Evolutionary conservation across 2,329 filamentous ascomycete species (phyloP), one percentile per base, ranked within the genome.

Genomic region (Eutypella sp.): DNA sequence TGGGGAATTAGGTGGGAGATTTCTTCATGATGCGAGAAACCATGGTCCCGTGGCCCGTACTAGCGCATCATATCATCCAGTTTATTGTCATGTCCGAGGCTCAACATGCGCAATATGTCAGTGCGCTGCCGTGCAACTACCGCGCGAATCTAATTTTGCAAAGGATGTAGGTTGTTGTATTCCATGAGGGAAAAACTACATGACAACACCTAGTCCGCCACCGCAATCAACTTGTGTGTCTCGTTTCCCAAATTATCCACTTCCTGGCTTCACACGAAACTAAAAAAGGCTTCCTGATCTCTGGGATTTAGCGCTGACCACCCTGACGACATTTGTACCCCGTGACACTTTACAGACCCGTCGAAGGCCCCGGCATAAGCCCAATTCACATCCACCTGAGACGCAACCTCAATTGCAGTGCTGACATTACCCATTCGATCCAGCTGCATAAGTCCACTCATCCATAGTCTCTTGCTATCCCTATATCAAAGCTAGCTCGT

Each of bases 241-340:
- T n/a, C n/a, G n/a, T n/a, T n/a, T n/a, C n/a, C n/a, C n/a, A n/a
- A n/a, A n/a, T n/a, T n/a, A n/a, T n/a, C n/a, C n/a, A n/a, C n/a
- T n/a, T n/a, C n/a, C n/a, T n/a, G n/a, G n/a, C n/a, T n/a, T n/a
- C n/a, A n/a, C n/a, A n/a, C n/a, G n/a, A n/a, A n/a, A n/a, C n/a
- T n/a, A n/a, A n/a, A n/a, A 39, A 15, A 39, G 10, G 20, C n/a
- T 24, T 39, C 36, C 36, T 39, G 20, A 39, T 39, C 19, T 39
- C 20, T 39, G 36, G 36, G 36, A 39, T 39, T 39, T 39, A 39
- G 36, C 18, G 36, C 36, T 39, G 36, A 39, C 36, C 36, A 39
- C 36, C 36, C 11, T 24, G 22, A 19, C 16, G 20, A 23, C n/a
- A 39, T 39, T 39, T 39, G 36, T 24, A 16, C 36, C 36, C 36